Evolutionary conservation across 148 eudicot genomes (phyloP).

Genomic region (Chenopodium album): DNA sequence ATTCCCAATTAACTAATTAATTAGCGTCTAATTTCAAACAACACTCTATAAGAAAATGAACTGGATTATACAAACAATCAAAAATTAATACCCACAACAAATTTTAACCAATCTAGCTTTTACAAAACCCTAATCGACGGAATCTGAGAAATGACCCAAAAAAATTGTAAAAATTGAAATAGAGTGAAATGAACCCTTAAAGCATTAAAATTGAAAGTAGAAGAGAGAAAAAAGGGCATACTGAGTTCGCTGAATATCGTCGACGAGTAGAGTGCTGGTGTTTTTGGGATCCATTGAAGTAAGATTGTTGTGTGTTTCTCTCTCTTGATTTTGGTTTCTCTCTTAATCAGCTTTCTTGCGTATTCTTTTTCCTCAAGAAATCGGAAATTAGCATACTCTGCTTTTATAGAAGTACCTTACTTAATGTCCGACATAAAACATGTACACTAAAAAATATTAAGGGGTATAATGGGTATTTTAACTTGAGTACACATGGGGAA

Average conservation of each 20-base stretch:
- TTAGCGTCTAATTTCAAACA: neutral
- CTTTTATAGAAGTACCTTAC: neutral
- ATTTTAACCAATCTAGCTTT: neutral
- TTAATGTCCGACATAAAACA: no score
- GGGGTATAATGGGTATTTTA: no score
- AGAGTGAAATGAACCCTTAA: constrained; percentile 10
- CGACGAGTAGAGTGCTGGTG: constrained; percentile 22
- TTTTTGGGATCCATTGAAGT: constrained; percentile 19
- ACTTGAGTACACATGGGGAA: no score
- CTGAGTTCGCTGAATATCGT: constrained; percentile 34
- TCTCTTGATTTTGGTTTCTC: neutral
- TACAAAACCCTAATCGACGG: neutral
- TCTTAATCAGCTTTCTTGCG: neutral
- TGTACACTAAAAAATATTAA: no score
- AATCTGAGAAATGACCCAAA: neutral
- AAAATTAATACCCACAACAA: neutral
- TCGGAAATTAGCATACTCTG: neutral
- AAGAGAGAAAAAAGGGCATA: neutral
- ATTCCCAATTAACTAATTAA: neutral
- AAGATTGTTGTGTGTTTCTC: neutral
- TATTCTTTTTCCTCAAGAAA: neutral
- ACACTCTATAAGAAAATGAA: neutral
- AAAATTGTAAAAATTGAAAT: constrained; percentile 10
- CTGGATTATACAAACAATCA: neutral
- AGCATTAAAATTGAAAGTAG: neutral